Evolutionary conservation across 306 rosid species (phyloP).

Genomic region (Vigna reflexopilosa): DNA sequence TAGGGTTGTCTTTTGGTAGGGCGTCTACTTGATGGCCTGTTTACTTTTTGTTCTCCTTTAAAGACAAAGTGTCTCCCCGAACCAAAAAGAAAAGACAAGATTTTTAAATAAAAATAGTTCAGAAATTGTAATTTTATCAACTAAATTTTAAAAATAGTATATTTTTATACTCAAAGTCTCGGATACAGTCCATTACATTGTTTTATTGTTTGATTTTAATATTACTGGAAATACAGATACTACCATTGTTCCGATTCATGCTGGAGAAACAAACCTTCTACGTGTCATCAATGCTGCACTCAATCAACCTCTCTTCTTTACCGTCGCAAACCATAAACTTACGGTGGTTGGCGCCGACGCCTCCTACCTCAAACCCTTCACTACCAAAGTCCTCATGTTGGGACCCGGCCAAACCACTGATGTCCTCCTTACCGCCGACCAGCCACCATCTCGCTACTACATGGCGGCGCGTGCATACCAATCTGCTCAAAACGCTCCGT

Average conservation of each 20-base stretch:
- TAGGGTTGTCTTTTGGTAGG: not conserved
- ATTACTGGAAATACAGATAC: constrained; percentile 61
- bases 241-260: constrained; percentile 54
- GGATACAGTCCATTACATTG: not conserved
- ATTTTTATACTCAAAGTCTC: no score
- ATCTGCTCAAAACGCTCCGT: constrained; percentile 75
- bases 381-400: constrained; percentile 75
- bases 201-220: not conserved
- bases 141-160: not conserved
- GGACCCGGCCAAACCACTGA: constrained; percentile 99
- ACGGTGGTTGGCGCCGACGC: constrained; percentile 91
- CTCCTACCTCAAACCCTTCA: constrained; percentile 85
- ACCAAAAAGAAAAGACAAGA: not conserved
- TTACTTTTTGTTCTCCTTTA: not conserved
- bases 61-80: not conserved
- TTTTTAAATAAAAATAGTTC: not conserved
- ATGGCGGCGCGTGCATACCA: constrained; percentile 81
- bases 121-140: not conserved
- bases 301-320: constrained; percentile 79
- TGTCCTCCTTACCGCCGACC: constrained; percentile 77
- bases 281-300: constrained; percentile 81
- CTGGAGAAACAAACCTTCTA: constrained; percentile 80
- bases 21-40: constrained; percentile 4
- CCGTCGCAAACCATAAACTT: constrained; percentile 80
- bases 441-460: constrained; percentile 73